Percentiles rank a stretch among this genome's conserved stretches.
These are phyloP conservation scores for Plenodomus lindquistii DNA, from an alignment of 2,329 filamentous ascomycete species.

Conservation along the genomic window DNA sequence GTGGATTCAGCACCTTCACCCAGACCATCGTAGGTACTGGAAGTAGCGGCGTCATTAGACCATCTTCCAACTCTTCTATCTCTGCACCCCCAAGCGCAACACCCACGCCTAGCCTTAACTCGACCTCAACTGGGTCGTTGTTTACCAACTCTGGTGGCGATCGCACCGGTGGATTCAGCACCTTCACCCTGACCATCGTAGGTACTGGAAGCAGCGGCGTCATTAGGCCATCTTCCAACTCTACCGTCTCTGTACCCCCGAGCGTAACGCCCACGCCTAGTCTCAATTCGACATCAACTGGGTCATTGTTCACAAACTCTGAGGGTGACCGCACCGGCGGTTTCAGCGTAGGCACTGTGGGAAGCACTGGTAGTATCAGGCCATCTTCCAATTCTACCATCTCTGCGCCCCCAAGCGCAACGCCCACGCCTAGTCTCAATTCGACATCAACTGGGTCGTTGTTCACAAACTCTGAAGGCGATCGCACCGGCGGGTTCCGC, in stretches of 20 bases:
- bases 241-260: slow-evolving; percentile 3
- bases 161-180: not conserved
- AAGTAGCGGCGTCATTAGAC: slow-evolving; percentile 1
- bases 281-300: not conserved
- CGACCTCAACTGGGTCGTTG: not conserved
- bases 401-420: not conserved
- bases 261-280: not conserved
- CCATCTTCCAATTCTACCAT: slow-evolving; percentile 3
- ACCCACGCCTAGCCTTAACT: not conserved
- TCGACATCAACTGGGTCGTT: not conserved
- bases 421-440: not conserved
- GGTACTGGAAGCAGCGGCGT: slow-evolving; percentile 2
- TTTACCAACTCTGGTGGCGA: slow-evolving; percentile 2
- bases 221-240: slow-evolving; percentile 1
- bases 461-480: not conserved
- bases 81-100: not conserved
- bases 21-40: not conserved
- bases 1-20: not conserved
- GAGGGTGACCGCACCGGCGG: not conserved
- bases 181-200: not conserved
- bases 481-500: not conserved
- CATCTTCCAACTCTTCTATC: slow-evolving; percentile 4
- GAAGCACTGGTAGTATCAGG: not conserved
- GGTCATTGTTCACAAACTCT: slow-evolving; percentile 1
- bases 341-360: not conserved